Evolutionary conservation across 345 rosid species (phyloP), one percentile per base, ranked within the genome.

Genomic region (Populus simonii): DNA sequence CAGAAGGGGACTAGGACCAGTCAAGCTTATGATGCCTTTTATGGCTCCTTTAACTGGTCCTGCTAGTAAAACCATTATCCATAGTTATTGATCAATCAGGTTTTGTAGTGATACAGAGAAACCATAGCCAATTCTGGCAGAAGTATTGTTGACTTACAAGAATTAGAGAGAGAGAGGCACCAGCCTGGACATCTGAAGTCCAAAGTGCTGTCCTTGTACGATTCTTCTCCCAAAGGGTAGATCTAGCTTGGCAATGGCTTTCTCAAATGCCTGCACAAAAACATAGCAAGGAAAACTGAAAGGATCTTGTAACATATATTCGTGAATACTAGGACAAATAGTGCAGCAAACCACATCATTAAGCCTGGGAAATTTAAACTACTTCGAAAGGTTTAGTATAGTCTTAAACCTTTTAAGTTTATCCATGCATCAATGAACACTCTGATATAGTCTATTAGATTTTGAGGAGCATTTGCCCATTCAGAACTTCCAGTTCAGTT

Each of bases 131-230:
- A 47, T 62, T 51, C 31, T 16, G 8, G 51, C 20, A 53, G 12
- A 43, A 61, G 35, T 20, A 31, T 67, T 9, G 31, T 70, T 23
- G 49, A 66, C 43, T 23, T 33, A 4, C 36, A 33, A 73, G 2
- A 23, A 35, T 20, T 65, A 23, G 22, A 65, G 51, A 33, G 29
- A 33, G 61, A n/a, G 33, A 3, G 45, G 62, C 25, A 84, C 79
- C 11, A 61, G 92, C 98, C 97, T 94, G 97, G 79, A 83, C 89
- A 83, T 94, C 98, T 51, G 97, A 94, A 84, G 98, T 92, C 97
- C 98, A 94, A 51, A 94, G 93, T 86, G 84, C 89, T 89, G 77
- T 86, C 92, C 66, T 89, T 88, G 87, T 88, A 87, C 36, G 91
- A 91, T 62, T 88, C 92, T 80, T 87, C 92, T 68, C 89, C 90